A percentile compares a stretch with the other conserved stretches of the same genome.
Evolutionary conservation across 140 eudicot species (phyloP).

Genomic region (Bidens hawaiensis): DNA sequence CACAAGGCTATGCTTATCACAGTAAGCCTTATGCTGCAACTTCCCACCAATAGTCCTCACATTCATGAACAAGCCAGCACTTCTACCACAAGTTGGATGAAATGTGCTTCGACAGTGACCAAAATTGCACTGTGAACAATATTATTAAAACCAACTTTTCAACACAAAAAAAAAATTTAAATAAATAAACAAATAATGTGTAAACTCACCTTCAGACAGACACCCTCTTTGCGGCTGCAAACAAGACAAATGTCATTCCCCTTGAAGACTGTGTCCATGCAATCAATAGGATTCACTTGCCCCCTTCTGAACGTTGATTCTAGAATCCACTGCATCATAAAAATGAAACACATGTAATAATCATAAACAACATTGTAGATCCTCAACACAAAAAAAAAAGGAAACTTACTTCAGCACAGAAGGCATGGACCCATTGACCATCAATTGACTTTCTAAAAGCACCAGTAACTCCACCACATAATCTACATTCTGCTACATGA

Average conservation of each 20-base stretch:
- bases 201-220: conserved; percentile 71
- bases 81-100: conserved; percentile 93
- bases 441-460: conserved; percentile 88
- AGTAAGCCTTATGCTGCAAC: conserved; percentile 91
- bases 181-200: not conserved
- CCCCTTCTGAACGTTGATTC: conserved; percentile 89
- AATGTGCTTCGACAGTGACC: conserved; percentile 94
- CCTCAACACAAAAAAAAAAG: not conserved
- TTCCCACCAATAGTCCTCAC: conserved; percentile 64
- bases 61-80: conserved; percentile 72
- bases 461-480: conserved; percentile 80
- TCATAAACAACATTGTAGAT: not conserved
- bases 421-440: conserved; percentile 97
- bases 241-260: conserved; percentile 71
- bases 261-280: conserved; percentile 55
- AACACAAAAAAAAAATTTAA: not conserved
- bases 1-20: conserved; percentile 81
- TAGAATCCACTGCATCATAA: conserved; percentile 72
- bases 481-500: conserved; percentile 62
- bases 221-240: conserved; percentile 76
- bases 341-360: not conserved
- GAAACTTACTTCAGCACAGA: conserved; percentile 86
- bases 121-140: conserved; percentile 66
- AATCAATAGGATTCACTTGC: conserved; percentile 68
- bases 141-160: not conserved